A percentile compares a stretch with the other conserved stretches of the same genome.
Conservation (phyloP, 306 rosid species). For the Fagus crenata region DNA sequence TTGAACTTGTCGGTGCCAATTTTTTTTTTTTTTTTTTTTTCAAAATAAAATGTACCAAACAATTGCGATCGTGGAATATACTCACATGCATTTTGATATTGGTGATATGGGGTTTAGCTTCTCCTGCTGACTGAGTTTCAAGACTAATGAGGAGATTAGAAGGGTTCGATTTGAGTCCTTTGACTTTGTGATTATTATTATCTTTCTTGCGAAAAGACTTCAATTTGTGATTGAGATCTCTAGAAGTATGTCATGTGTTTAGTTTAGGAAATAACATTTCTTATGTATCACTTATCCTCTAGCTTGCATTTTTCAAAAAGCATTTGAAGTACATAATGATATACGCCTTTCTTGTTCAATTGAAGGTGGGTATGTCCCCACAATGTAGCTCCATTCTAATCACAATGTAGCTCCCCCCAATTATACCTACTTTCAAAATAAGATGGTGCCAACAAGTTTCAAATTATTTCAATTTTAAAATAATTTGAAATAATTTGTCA, state of each 20-base stretch:
- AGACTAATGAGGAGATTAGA: background rate
- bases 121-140: constrained; percentile 7
- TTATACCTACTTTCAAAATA: background rate
- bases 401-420: too few relatives aligned
- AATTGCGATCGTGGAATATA: background rate
- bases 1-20: constrained; percentile 22
- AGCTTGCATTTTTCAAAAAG: background rate
- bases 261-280: background rate
- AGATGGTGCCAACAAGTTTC: background rate
- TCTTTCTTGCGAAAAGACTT: background rate
- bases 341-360: background rate
- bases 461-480: background rate
- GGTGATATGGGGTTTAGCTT: background rate
- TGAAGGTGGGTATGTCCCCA: background rate
- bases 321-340: background rate
- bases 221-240: too few relatives aligned
- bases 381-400: too few relatives aligned
- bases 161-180: too few relatives aligned
- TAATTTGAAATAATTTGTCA: background rate
- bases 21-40: background rate
- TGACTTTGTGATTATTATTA: too few relatives aligned
- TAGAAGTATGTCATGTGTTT: background rate
- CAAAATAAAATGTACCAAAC: background rate
- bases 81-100: constrained; percentile 15
- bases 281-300: background rate